These are phyloP conservation scores for Wickerhamiella azymoides DNA, from an alignment of 805 yeast genomes.

Conservation along the genomic window DNA sequence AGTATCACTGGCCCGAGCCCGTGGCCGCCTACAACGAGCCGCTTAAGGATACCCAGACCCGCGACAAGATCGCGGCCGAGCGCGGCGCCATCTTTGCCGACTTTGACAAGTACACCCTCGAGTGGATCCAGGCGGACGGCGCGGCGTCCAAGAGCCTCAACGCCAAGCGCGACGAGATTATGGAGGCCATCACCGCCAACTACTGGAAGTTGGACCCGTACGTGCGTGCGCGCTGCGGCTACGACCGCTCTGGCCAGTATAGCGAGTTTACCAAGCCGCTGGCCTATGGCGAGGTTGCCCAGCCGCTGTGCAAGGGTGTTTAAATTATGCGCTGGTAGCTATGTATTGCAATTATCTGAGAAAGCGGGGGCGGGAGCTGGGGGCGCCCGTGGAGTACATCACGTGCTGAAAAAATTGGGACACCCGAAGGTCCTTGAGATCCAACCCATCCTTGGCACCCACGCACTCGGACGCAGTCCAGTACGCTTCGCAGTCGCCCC, in stretches of 20 bases:
- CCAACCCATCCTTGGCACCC: too few species aligned
- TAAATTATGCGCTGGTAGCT: not conserved
- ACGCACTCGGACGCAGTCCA: too few species aligned
- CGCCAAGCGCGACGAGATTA: conserved; percentile 33
- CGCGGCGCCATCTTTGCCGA: conserved; percentile 41
- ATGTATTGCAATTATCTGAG: not conserved
- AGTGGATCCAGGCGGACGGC: conserved; percentile 54
- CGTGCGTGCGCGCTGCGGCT: conserved; percentile 61
- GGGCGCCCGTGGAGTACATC: too few species aligned
- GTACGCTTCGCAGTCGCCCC: too few species aligned
- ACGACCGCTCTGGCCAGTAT: conserved; percentile 57
- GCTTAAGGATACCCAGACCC: conserved; percentile 33
- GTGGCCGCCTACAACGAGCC: conserved; percentile 40
- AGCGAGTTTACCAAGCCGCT: conserved; percentile 28
- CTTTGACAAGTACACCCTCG: conserved; percentile 52
- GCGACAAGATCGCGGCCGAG: conserved; percentile 33
- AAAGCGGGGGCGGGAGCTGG: too few species aligned
- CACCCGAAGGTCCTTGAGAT: too few species aligned
- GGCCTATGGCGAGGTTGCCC: conserved; percentile 16
- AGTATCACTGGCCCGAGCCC: conserved; percentile 52
- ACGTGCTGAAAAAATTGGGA: too few species aligned
- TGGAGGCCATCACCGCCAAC: conserved; percentile 43
- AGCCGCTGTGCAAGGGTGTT: conserved; percentile 14
- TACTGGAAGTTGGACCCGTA: conserved; percentile 68
- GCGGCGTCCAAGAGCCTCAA: conserved; percentile 37